phyloP scores from a whole-genome alignment of 1,284 basidiomycete species.

The Puccinia sorghi region DNA sequence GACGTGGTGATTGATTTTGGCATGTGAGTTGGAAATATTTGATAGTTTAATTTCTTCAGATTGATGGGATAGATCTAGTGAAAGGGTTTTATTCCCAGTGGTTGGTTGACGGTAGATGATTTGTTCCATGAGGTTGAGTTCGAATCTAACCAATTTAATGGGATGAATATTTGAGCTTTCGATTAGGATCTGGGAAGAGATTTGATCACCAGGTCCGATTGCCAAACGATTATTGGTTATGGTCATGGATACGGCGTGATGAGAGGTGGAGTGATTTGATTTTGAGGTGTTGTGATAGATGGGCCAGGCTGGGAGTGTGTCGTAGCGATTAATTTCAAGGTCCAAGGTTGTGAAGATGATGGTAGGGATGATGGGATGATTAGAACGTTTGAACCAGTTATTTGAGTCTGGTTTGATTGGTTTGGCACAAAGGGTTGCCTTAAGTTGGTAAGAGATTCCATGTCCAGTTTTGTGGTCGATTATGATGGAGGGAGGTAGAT shows the following conservation, averaged over 20 bases:
- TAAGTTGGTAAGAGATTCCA: slow-evolving; percentile 51
- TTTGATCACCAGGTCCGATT: slow-evolving; percentile 38
- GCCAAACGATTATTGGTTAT: neutral
- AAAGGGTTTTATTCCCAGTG: too few species aligned
- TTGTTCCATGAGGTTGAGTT: slow-evolving; percentile 17
- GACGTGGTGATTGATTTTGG: slow-evolving; percentile 14
- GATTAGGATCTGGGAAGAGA: slow-evolving; percentile 9
- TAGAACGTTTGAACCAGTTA: slow-evolving; percentile 13
- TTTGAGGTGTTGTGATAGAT: slow-evolving; percentile 39
- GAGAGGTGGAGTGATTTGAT: neutral
- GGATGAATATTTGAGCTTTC: slow-evolving; percentile 28
- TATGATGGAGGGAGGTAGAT: slow-evolving; percentile 50
- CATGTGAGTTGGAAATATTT: neutral
- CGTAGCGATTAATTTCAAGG: slow-evolving; percentile 50
- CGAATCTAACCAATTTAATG: slow-evolving; percentile 27
- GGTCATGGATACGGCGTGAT: slow-evolving; percentile 12
- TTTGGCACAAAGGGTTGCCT: slow-evolving; percentile 50
- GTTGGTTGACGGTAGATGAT: neutral
- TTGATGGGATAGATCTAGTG: neutral
- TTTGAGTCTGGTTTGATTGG: slow-evolving; percentile 10
- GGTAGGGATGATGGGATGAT: slow-evolving; percentile 27
- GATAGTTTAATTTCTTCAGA: neutral
- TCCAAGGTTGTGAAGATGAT: slow-evolving; percentile 16
- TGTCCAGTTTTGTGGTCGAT: slow-evolving; percentile 50
- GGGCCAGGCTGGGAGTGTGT: slow-evolving; percentile 51